phyloP scores from a whole-genome alignment of 1,284 basidiomycete species.

The Anthracocystis panici-leucophaei region DNA sequence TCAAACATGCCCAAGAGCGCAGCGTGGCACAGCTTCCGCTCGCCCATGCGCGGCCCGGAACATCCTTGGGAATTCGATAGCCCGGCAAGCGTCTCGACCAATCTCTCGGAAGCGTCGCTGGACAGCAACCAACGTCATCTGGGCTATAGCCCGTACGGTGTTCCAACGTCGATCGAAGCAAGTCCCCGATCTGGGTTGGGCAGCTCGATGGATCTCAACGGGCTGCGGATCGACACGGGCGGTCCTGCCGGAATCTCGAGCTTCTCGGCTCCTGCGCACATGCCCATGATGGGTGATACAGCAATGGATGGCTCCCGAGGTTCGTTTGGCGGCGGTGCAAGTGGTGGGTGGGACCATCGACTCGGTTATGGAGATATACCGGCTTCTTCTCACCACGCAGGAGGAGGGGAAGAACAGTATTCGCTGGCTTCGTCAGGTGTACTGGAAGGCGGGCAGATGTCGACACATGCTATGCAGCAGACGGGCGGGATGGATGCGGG shows the following conservation, averaged over 20 bases:
- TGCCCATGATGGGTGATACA: constrained; percentile 10
- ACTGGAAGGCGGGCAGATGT: neutral
- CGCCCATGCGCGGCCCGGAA: constrained; percentile 16
- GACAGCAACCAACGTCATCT: constrained; percentile 31
- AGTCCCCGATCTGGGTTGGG: constrained; percentile 37
- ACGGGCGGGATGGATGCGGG: constrained; percentile 4
- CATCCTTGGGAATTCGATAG: constrained; percentile 45
- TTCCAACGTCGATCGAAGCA: constrained; percentile 32
- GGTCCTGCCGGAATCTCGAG: constrained; percentile 15
- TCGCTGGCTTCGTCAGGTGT: constrained; percentile 9
- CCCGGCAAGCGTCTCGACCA: constrained; percentile 40
- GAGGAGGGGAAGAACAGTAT: constrained; percentile 6
- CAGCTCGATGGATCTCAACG: constrained; percentile 35
- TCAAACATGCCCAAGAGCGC: constrained; percentile 20
- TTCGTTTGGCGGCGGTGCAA: constrained; percentile 5
- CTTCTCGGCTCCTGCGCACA: neutral
- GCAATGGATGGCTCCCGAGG: constrained; percentile 7
- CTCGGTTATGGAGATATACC: constrained; percentile 15
- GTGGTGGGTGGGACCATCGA: constrained; percentile 12
- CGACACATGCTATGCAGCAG: constrained; percentile 1
- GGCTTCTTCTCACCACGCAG: constrained; percentile 1
- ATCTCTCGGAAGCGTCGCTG: constrained; percentile 40
- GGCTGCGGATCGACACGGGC: constrained; percentile 37
- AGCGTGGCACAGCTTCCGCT: constrained; percentile 37
- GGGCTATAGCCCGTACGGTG: constrained; percentile 36